A percentile compares a stretch with the other conserved stretches of the same genome.
These are phyloP conservation scores for Bondarzewia mesenterica DNA, from an alignment of 1,284 basidiomycete genomes.

Conservation along the genomic window DNA sequence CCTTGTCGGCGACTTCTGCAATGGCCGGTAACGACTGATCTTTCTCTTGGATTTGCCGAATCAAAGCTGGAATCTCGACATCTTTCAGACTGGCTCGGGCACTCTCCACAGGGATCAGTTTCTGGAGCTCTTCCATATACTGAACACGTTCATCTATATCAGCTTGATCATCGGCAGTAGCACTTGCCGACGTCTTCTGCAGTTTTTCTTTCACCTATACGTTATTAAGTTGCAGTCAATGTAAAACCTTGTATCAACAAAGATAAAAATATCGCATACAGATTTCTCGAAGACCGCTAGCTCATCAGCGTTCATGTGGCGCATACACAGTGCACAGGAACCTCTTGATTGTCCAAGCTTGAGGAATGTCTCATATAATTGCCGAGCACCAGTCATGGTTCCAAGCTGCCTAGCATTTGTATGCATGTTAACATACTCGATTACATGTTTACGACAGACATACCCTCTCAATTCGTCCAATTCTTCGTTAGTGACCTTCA, in stretches of 20 bases:
- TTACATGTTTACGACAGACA: slow-evolving; percentile 13
- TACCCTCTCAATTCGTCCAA: slow-evolving; percentile 50
- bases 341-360: slow-evolving; percentile 55
- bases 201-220: slow-evolving; percentile 50
- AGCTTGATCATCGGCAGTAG: slow-evolving; percentile 29
- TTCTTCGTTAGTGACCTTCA: slow-evolving; percentile 47
- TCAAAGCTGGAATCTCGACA: slow-evolving; percentile 60
- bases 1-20: slow-evolving; percentile 50
- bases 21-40: slow-evolving; percentile 45
- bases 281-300: slow-evolving; percentile 57
- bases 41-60: slow-evolving; percentile 53
- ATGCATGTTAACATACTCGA: too few relatives aligned
- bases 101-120: slow-evolving; percentile 46
- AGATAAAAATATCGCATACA: slow-evolving; percentile 32
- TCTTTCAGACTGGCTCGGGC: slow-evolving; percentile 44
- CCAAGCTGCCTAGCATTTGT: slow-evolving; percentile 14
- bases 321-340: slow-evolving; percentile 72
- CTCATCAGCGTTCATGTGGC: slow-evolving; percentile 60
- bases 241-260: too few relatives aligned
- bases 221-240: too few relatives aligned
- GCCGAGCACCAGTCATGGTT: slow-evolving; percentile 30
- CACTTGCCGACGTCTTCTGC: slow-evolving; percentile 35
- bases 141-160: slow-evolving; percentile 57
- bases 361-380: slow-evolving; percentile 62
- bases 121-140: slow-evolving; percentile 52